These are phyloP conservation scores for Geotrichum ghanense DNA, from an alignment of 805 yeast species.

Conservation along the genomic window DNA sequence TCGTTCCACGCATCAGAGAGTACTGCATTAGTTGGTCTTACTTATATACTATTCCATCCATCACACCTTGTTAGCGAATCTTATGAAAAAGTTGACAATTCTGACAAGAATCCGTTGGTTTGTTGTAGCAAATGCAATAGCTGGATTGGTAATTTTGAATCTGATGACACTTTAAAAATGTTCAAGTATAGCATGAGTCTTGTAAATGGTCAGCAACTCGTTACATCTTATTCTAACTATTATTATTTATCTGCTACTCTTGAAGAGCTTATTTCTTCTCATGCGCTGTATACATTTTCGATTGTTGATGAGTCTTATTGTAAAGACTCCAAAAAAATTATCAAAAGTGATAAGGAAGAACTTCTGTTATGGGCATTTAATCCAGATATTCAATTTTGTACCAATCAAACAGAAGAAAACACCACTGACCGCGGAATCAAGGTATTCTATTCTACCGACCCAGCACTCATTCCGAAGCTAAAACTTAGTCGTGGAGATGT, in stretches of 20 bases:
- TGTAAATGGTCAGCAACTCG: not conserved
- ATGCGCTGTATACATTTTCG: slow-evolving; percentile 22
- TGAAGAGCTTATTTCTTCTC: slow-evolving; percentile 21
- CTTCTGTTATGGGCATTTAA: slow-evolving; percentile 41
- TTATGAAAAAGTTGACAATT: slow-evolving; percentile 9
- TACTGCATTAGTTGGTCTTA: slow-evolving; percentile 41
- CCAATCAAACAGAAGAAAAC: slow-evolving; percentile 12
- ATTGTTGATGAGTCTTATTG: slow-evolving; percentile 6
- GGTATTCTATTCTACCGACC: slow-evolving; percentile 32
- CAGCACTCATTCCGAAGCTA: slow-evolving; percentile 18
- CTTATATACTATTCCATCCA: slow-evolving; percentile 36
- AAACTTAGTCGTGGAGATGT: slow-evolving; percentile 26
- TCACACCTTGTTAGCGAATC: not conserved
- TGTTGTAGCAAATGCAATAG: slow-evolving; percentile 9
- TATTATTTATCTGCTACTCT: slow-evolving; percentile 14
- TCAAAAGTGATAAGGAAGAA: not conserved
- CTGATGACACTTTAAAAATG: slow-evolving; percentile 22
- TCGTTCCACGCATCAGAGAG: slow-evolving; percentile 29
- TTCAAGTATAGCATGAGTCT: slow-evolving; percentile 40
- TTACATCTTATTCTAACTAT: slow-evolving; percentile 7
- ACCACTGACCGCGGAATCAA: slow-evolving; percentile 29
- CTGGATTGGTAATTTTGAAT: slow-evolving; percentile 9
- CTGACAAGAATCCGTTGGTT: slow-evolving; percentile 1
- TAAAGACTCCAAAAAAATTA: slow-evolving; percentile 1
- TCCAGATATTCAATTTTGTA: slow-evolving; percentile 26